These are phyloP conservation scores for Capronia epimyces DNA, from an alignment of 2,329 filamentous ascomycete genomes.

Conservation along the genomic window DNA sequence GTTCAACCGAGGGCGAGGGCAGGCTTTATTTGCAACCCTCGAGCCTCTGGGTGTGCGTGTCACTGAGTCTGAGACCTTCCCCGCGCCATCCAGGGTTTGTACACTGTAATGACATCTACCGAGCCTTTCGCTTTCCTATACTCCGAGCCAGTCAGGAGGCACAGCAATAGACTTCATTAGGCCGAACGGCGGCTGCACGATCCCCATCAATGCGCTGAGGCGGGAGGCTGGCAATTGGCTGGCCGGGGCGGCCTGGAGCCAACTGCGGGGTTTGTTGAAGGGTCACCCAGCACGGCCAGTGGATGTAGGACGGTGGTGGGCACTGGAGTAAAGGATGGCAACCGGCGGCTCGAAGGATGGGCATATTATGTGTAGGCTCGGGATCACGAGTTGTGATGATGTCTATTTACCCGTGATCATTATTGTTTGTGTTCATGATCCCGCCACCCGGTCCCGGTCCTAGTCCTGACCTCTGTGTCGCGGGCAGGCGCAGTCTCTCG, in stretches of 20 bases:
- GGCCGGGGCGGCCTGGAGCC: conserved; percentile 4
- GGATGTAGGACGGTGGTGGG: neutral
- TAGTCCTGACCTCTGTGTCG: neutral
- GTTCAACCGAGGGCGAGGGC: conserved; percentile 26
- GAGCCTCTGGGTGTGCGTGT: too few species aligned
- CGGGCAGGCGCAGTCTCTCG: neutral
- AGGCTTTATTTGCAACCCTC: conserved; percentile 24
- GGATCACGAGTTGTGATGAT: too few species aligned
- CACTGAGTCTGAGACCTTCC: too few species aligned
- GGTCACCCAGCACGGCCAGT: too few species aligned
- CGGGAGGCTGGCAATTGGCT: neutral
- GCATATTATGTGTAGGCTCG: too few species aligned
- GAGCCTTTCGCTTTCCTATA: conserved; percentile 26
- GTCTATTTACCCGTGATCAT: too few species aligned
- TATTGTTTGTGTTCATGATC: neutral
- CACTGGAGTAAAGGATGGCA: conserved; percentile 16
- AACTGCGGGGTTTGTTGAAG: conserved; percentile 16
- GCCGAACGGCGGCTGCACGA: conserved; percentile 9
- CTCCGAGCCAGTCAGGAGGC: conserved; percentile 25
- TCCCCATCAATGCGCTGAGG: conserved; percentile 13
- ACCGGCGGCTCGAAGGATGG: conserved; percentile 3
- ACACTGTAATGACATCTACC: neutral
- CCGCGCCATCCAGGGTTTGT: neutral
- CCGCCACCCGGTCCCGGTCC: neutral
- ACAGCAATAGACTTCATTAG: conserved; percentile 7